phyloP scores from a whole-genome alignment of 2,329 filamentous ascomycete genomes.

The Alternaria triticina region DNA sequence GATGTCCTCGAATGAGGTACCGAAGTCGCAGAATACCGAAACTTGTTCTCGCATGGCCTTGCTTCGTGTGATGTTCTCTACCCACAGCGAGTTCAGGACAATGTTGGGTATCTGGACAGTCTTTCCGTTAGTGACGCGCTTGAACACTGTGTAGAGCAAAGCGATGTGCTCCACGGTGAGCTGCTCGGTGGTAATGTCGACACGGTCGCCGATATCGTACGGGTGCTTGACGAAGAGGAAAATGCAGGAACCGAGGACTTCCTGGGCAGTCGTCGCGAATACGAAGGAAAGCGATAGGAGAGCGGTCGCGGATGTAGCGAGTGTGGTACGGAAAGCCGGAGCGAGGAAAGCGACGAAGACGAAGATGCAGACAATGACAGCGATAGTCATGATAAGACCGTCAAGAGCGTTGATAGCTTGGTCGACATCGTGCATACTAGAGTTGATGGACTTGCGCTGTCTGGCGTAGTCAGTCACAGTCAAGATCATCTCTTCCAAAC shows the following conservation, averaged over 20 bases:
- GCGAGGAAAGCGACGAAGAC: conserved; percentile 92
- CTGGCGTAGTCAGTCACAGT: conserved; percentile 84
- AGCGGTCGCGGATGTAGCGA: conserved; percentile 89
- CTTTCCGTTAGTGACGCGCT: conserved; percentile 80
- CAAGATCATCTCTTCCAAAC: conserved; percentile 91
- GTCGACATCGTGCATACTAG: conserved; percentile 97
- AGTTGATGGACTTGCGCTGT: conserved; percentile 85
- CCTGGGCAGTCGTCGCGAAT: conserved; percentile 88
- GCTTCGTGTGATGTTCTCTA: conserved; percentile 91
- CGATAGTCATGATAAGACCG: conserved; percentile 80
- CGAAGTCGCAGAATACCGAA: conserved; percentile 80
- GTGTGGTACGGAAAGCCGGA: conserved; percentile 80
- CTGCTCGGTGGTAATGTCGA: conserved; percentile 75
- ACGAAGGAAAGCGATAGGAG: conserved; percentile 96
- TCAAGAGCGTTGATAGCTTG: conserved; percentile 93
- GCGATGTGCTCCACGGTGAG: conserved; percentile 93
- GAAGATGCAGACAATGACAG: conserved; percentile 80
- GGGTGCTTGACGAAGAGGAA: conserved; percentile 99
- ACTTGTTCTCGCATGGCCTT: conserved; percentile 90
- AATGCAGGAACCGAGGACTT: conserved; percentile 97
- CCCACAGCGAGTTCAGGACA: conserved; percentile 87
- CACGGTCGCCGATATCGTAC: conserved; percentile 92
- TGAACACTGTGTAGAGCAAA: conserved; percentile 90
- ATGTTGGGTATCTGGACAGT: conserved; percentile 87
- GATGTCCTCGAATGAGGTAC: conserved; percentile 88